phyloP scores from a whole-genome alignment of 139 green algal genomes.

The Nannochloris sp. region DNA sequence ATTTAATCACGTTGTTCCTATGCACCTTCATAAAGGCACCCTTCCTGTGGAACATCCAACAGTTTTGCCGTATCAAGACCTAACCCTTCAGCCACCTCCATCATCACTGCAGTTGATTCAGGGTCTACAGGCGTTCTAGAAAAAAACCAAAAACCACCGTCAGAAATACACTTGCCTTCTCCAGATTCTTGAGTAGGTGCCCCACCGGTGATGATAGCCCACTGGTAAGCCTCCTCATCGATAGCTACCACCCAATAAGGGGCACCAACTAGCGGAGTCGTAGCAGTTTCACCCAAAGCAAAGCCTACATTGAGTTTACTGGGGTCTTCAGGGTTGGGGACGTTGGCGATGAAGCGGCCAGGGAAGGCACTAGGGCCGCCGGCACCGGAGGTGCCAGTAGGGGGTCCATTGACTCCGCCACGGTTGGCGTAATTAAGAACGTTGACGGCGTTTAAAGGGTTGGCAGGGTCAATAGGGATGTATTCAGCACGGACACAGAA shows the following conservation, averaged over 20 bases:
- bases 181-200: background rate
- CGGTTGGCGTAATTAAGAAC: background rate
- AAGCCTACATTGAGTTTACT: constrained; percentile 5
- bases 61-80: background rate
- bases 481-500: constrained; percentile 6
- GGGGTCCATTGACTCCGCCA: constrained; percentile 2
- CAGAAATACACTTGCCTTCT: background rate
- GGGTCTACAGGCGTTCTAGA: constrained; percentile 1
- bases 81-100: background rate
- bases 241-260: constrained; percentile 12
- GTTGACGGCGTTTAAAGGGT: background rate
- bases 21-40: constrained; percentile 4
- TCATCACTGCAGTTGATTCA: constrained; percentile 5
- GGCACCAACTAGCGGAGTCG: background rate
- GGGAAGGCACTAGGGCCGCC: background rate
- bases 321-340: background rate
- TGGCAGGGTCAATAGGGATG: background rate
- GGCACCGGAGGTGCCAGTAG: background rate
- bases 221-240: background rate
- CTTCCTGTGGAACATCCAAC: background rate
- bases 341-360: background rate
- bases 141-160: constrained; percentile 8
- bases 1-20: no score
- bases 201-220: constrained; percentile 13
- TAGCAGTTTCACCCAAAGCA: background rate